Conservation (phyloP, 1,284 basidiomycete genomes). For the Hemileia vastatrix region DNA sequence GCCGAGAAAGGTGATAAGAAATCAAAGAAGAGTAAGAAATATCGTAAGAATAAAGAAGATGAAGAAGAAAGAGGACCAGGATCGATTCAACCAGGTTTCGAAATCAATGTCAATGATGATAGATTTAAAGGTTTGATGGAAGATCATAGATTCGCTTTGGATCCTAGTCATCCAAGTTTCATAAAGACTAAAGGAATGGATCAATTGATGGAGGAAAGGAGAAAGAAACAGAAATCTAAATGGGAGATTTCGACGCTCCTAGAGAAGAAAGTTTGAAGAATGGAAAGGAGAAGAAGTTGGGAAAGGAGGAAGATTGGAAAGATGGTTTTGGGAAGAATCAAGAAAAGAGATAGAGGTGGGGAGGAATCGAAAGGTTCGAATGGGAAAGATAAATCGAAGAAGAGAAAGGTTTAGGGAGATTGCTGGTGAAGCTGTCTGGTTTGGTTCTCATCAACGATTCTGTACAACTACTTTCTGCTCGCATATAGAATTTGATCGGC, state of each 20-base stretch:
- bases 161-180: constrained; percentile 79
- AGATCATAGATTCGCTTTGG: constrained; percentile 85
- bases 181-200: constrained; percentile 41
- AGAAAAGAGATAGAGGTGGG: too few species aligned
- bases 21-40: constrained; percentile 52
- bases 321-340: too few species aligned
- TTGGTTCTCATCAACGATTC: too few species aligned
- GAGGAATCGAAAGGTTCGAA: too few species aligned
- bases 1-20: constrained; percentile 58
- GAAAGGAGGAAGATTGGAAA: not conserved
- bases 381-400: too few species aligned
- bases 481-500: too few species aligned
- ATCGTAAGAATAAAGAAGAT: constrained; percentile 49
- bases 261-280: not conserved
- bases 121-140: constrained; percentile 81
- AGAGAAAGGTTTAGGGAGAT: too few species aligned
- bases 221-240: constrained; percentile 3
- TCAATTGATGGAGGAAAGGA: constrained; percentile 34
- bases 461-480: too few species aligned
- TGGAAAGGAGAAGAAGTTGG: not conserved
- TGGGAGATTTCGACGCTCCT: not conserved
- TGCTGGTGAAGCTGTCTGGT: too few species aligned
- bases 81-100: constrained; percentile 63
- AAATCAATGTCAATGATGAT: constrained; percentile 73
- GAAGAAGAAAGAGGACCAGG: constrained; percentile 48